Conservation (phyloP, 2,329 filamentous ascomycete genomes). For the Epichloe uncinata region DNA sequence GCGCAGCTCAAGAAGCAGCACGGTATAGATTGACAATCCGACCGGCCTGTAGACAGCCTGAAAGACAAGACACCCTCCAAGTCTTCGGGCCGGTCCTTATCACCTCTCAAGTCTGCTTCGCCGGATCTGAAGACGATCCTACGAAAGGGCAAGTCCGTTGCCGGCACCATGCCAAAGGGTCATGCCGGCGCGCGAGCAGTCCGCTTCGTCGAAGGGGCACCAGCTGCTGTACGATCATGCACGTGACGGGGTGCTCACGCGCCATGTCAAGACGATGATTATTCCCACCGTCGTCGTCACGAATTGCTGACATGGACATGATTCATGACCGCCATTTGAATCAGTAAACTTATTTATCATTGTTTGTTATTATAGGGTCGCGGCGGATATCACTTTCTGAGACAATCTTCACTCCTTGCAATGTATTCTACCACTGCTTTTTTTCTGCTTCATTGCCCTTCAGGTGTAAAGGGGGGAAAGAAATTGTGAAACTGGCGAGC, state of each 20-base stretch:
- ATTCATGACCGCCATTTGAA: background rate
- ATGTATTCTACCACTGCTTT: conserved; percentile 4
- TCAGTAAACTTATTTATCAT: background rate
- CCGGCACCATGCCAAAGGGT: conserved; percentile 20
- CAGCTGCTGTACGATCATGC: conserved; percentile 23
- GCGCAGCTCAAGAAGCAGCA: conserved; percentile 96
- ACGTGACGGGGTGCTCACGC: conserved; percentile 19
- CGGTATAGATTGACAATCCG: conserved; percentile 91
- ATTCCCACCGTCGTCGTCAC: background rate
- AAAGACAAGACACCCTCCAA: conserved; percentile 28
- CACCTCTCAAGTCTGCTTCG: conserved; percentile 27
- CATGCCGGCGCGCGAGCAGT: conserved; percentile 26
- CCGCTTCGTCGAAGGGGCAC: conserved; percentile 28
- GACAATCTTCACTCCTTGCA: conserved; percentile 1
- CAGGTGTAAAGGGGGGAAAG: background rate
- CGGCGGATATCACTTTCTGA: background rate
- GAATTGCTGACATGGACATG: background rate
- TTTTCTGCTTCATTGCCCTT: background rate
- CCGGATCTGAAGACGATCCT: conserved; percentile 30
- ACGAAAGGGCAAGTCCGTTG: conserved; percentile 27
- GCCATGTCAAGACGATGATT: background rate
- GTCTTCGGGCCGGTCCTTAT: conserved; percentile 50
- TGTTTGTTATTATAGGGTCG: background rate
- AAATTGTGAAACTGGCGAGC: background rate
- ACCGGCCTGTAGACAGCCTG: conserved; percentile 49